Evolutionary conservation across 805 yeast genomes (phyloP), one percentile per base, ranked within the genome.

Genomic region (Candida maris): DNA sequence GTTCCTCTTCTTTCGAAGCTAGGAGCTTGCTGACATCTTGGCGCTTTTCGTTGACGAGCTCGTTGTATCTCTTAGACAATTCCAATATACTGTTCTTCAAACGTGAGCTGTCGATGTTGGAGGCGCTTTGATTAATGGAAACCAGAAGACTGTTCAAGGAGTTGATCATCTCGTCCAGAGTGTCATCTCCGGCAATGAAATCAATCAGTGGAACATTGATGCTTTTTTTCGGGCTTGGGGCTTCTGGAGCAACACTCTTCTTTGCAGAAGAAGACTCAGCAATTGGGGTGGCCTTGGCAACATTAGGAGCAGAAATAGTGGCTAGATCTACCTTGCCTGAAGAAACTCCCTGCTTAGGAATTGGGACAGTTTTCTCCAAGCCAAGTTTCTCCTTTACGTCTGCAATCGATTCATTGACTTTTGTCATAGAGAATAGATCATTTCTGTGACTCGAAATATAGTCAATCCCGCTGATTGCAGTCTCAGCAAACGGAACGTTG

Each of bases 401-500:
- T 31, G 54, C 48, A 32, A 67, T 44, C 26, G 65, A 45, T 17
- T 49, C 52, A 35, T 42, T 43, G 25, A 49, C 51, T 15, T 30
- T 49, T 17, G 44, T 48, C 26, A 51, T 38, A 12, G 48, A 35
- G 12, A 39, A 30, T 8, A 56, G 22, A 34, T 51, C 55, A 18
- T 48, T 54, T 24, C 29, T 44, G 27, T 56, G 58, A 27, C 49
- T 48, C 43, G 46, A 40, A 18, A 53, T 44, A 34, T 54, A 62
- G 45, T 80, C 85, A 35, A 72, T 63, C 6, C 56, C 49, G 35
- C 75, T 74, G 20, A 81, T 70, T 20, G 73, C 60, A 16, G 61
- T 59, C 48, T 78, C 83, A 25, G 79, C 85, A 34, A 71, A 67
- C 14, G 93, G 93, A 30, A 81, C 73, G 40, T 72, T 73, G 45